Evolutionary conservation across 495 filamentous ascomycete genomes (phyloP).

Genomic region (Parachaetomium inaequale): DNA sequence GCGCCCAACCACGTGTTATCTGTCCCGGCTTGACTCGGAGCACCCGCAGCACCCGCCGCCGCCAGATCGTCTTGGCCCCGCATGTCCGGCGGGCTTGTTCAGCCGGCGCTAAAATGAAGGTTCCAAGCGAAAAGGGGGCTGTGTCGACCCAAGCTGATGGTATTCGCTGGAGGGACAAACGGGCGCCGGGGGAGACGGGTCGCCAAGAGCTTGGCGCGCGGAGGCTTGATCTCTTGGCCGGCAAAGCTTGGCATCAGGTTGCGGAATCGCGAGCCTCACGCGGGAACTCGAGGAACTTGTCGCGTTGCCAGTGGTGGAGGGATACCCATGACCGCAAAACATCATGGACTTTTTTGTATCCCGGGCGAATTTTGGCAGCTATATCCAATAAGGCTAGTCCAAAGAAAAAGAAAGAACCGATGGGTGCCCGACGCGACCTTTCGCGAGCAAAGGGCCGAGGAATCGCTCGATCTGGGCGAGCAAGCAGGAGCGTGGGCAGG

Average conservation of each 20-base stretch:
- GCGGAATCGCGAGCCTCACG: not conserved
- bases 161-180: slow-evolving; percentile 16
- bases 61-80: slow-evolving; percentile 2
- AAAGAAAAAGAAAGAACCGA: not conserved
- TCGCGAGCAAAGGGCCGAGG: slow-evolving; percentile 4
- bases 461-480: slow-evolving; percentile 10
- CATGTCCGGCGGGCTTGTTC: not conserved
- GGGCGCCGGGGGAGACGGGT: slow-evolving; percentile 17
- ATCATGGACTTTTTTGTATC: no score
- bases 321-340: no score
- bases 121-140: slow-evolving; percentile 15
- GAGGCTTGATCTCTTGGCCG: slow-evolving; percentile 22
- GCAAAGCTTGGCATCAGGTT: slow-evolving; percentile 12
- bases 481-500: slow-evolving; percentile 1
- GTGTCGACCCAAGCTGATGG: slow-evolving; percentile 19
- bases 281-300: not conserved
- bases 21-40: not conserved
- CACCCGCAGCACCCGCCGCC: not conserved
- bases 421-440: not conserved
- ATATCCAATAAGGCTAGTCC: no score
- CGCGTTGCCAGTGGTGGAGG: not conserved
- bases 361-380: no score
- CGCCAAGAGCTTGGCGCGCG: slow-evolving; percentile 22
- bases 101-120: not conserved
- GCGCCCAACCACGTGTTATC: slow-evolving; percentile 5